Evolutionary conservation across 371 early-diverging fungal species (phyloP).

Genomic region (Mucor ambiguus): DNA sequence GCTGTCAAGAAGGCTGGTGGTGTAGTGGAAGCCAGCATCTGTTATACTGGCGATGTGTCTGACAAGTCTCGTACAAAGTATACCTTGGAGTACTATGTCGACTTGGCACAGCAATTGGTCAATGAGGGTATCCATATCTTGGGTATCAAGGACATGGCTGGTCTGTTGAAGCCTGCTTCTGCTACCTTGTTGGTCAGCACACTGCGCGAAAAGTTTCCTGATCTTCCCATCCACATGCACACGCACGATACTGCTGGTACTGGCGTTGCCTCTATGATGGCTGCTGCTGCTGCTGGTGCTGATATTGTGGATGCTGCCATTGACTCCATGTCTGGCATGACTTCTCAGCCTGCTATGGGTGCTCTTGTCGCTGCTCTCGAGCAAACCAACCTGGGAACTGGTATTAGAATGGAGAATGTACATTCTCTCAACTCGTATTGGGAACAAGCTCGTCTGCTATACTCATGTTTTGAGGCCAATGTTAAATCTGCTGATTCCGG

Average conservation of each 20-base stretch:
- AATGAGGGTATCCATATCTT: slow-evolving; percentile 90
- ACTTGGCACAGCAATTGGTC: slow-evolving; percentile 89
- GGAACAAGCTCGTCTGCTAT: slow-evolving; percentile 92
- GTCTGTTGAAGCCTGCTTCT: slow-evolving; percentile 90
- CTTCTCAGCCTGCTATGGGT: slow-evolving; percentile 97
- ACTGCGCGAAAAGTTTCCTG: slow-evolving; percentile 87
- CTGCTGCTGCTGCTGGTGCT: slow-evolving; percentile 92
- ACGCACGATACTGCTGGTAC: slow-evolving; percentile 97
- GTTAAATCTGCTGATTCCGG: slow-evolving; percentile 87
- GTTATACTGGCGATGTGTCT: slow-evolving; percentile 93
- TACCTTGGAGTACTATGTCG: slow-evolving; percentile 88
- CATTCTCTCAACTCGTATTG: slow-evolving; percentile 90
- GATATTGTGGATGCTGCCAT: slow-evolving; percentile 93
- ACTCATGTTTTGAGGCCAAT: slow-evolving; percentile 93
- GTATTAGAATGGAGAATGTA: slow-evolving; percentile 77
- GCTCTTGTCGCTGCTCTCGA: slow-evolving; percentile 87
- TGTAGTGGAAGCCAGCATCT: slow-evolving; percentile 91
- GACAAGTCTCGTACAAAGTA: slow-evolving; percentile 82
- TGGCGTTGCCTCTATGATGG: slow-evolving; percentile 94
- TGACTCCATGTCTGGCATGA: slow-evolving; percentile 94
- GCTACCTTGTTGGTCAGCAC: slow-evolving; percentile 81
- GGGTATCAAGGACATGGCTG: slow-evolving; percentile 98
- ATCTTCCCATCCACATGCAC: slow-evolving; percentile 93
- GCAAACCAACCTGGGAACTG: slow-evolving; percentile 76
- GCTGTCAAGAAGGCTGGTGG: slow-evolving; percentile 95